Conservation (phyloP, 495 filamentous ascomycete genomes). For the Halenospora varia region DNA sequence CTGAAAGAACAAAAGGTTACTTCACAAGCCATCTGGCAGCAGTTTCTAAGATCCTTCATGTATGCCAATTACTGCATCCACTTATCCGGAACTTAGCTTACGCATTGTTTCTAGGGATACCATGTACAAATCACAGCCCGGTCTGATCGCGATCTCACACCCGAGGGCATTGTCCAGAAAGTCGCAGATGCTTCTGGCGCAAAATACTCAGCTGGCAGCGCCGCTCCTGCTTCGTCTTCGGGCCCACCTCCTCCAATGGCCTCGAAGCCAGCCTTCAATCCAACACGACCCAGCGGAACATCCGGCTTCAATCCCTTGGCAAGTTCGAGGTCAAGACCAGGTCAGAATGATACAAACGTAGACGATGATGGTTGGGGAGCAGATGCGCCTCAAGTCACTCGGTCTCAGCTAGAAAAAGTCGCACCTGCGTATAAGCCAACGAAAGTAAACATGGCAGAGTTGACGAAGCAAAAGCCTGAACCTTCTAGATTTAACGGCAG, state of each 20-base stretch:
- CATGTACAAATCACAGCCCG: conserved; percentile 96
- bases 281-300: conserved; percentile 63
- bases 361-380: conserved; percentile 85
- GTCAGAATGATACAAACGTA: conserved; percentile 42
- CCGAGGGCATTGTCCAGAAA: conserved; percentile 84
- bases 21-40: conserved; percentile 91
- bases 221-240: conserved; percentile 15
- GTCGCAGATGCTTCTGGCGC: conserved; percentile 94
- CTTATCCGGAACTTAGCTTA: background rate
- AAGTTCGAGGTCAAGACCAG: conserved; percentile 43
- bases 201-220: conserved; percentile 71
- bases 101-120: conserved; percentile 59
- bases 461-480: conserved; percentile 64
- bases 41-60: conserved; percentile 85
- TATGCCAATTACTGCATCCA: conserved; percentile 33
- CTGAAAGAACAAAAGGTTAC: conserved; percentile 94
- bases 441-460: conserved; percentile 80
- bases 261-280: conserved; percentile 86
- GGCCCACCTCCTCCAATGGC: conserved; percentile 61
- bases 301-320: conserved; percentile 61
- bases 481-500: conserved; percentile 48
- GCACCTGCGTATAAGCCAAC: conserved; percentile 89
- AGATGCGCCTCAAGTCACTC: conserved; percentile 86
- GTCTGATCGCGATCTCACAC: conserved; percentile 80
- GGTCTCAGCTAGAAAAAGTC: conserved; percentile 90